phyloP scores from a whole-genome alignment of 495 filamentous ascomycete genomes.

The Xylaria flabelliformis region DNA sequence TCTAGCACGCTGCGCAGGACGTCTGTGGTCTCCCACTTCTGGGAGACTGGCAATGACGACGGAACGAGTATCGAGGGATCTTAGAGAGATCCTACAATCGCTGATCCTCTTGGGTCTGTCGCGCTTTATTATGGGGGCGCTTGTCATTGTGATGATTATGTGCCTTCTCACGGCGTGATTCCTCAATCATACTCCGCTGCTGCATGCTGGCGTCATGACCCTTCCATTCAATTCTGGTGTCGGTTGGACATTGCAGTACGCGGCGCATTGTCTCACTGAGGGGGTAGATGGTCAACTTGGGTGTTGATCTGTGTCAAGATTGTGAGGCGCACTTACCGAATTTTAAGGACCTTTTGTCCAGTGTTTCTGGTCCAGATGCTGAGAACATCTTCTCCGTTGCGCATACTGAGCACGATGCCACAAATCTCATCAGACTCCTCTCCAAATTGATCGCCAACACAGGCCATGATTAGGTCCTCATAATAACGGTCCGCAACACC shows the following conservation, averaged over 20 bases:
- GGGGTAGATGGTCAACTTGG: constrained; percentile 21
- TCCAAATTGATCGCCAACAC: constrained; percentile 93
- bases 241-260: constrained; percentile 79
- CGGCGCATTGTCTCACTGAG: constrained; percentile 90
- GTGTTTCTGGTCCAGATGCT: constrained; percentile 96
- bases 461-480: constrained; percentile 91
- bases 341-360: constrained; percentile 93
- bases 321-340: constrained; percentile 67
- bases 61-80: not conserved
- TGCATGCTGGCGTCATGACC: constrained; percentile 85
- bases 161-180: constrained; percentile 79
- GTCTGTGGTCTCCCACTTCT: not conserved
- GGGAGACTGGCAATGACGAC: not conserved
- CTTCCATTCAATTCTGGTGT: constrained; percentile 93
- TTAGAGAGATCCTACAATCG: constrained; percentile 29
- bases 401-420: constrained; percentile 89
- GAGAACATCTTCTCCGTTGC: constrained; percentile 94
- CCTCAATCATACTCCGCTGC: constrained; percentile 80
- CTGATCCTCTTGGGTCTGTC: constrained; percentile 41
- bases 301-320: not conserved
- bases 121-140: constrained; percentile 44
- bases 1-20: not conserved
- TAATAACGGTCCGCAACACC: constrained; percentile 96
- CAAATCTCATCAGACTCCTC: constrained; percentile 95
- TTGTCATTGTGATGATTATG: constrained; percentile 54